phyloP scores from a whole-genome alignment of 371 early-diverging fungal genomes.

The Circinella minor region DNA sequence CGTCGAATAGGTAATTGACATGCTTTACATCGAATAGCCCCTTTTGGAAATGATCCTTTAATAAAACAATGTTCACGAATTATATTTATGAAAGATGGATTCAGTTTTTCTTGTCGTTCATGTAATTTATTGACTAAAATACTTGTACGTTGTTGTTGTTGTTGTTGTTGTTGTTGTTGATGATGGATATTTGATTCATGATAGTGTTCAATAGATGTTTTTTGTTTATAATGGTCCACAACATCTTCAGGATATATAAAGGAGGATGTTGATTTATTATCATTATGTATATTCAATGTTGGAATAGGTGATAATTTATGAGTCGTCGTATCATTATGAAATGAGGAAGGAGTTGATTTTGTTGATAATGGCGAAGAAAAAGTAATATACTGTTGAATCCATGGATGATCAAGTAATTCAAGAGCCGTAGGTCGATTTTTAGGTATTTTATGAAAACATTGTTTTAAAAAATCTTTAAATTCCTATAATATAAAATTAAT shows the following conservation, averaged over 20 bases:
- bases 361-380: not conserved
- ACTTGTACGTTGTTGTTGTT: constrained; percentile 6
- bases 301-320: too few relatives aligned
- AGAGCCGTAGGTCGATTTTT: constrained; percentile 65
- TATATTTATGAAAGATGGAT: not conserved
- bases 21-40: constrained; percentile 41
- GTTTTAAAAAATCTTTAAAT: constrained; percentile 68
- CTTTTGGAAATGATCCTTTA: constrained; percentile 52
- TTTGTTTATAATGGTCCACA: too few relatives aligned
- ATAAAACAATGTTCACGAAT: constrained; percentile 39
- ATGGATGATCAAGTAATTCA: constrained; percentile 70
- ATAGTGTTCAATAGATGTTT: too few relatives aligned
- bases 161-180: not conserved
- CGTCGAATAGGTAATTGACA: constrained; percentile 40
- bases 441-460: constrained; percentile 80
- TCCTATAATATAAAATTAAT: too few relatives aligned
- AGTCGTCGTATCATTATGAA: too few relatives aligned
- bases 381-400: constrained; percentile 49
- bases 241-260: not conserved
- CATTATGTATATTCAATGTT: too few relatives aligned
- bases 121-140: constrained; percentile 26
- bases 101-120: constrained; percentile 19
- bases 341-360: not conserved
- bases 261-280: constrained; percentile 12
- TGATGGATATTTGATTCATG: too few relatives aligned